Conservation (phyloP, 352 stramenopile species). For the Globisporangium yorkense region DNA sequence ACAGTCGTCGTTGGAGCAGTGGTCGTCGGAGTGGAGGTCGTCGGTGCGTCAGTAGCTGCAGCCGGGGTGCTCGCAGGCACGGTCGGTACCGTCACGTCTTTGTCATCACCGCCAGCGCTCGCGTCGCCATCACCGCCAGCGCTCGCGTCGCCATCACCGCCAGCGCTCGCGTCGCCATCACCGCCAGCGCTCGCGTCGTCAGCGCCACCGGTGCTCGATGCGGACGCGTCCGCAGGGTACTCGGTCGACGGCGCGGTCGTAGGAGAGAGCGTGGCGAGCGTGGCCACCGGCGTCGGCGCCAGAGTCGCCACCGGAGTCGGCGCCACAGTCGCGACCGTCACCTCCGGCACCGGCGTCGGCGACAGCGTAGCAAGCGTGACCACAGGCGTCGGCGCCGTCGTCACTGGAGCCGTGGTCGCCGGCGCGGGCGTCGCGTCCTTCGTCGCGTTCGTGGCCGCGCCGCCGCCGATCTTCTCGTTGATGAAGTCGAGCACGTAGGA, state of each 20-base stretch:
- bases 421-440: background rate
- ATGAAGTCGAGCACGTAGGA: slow-evolving; percentile 51
- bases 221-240: background rate
- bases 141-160: background rate
- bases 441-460: slow-evolving; percentile 12
- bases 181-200: background rate
- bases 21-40: slow-evolving; percentile 5
- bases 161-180: background rate
- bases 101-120: background rate
- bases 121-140: background rate
- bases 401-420: slow-evolving; percentile 1
- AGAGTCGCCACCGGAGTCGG: background rate
- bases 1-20: slow-evolving; percentile 12
- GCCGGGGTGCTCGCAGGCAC: slow-evolving; percentile 5
- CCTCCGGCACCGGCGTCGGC: background rate
- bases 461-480: slow-evolving; percentile 36
- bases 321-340: background rate
- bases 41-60: slow-evolving; percentile 2
- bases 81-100: background rate
- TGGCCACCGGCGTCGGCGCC: background rate
- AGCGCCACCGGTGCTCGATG: background rate
- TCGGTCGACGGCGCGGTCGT: slow-evolving; percentile 1
- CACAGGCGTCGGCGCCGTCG: background rate
- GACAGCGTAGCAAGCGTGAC: background rate
- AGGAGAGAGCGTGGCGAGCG: background rate